These are phyloP conservation scores for Monosporascus cannonballus DNA, from an alignment of 2,329 filamentous ascomycete species.

Conservation along the genomic window DNA sequence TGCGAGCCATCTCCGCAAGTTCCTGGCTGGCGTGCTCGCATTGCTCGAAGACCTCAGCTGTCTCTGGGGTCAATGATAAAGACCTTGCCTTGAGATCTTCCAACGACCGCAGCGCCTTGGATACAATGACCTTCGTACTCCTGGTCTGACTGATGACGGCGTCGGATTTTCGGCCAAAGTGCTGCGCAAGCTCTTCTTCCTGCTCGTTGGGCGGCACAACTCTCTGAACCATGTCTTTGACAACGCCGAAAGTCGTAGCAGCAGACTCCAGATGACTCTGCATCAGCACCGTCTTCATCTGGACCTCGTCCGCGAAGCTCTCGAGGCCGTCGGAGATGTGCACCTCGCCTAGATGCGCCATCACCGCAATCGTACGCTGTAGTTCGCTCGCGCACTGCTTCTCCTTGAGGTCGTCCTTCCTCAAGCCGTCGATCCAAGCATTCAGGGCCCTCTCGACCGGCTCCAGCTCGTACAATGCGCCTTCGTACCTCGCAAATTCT, in stretches of 20 bases:
- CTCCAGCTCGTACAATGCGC: constrained; percentile 79
- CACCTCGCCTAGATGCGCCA: constrained; percentile 79
- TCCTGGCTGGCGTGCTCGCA: constrained; percentile 60
- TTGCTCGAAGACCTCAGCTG: constrained; percentile 61
- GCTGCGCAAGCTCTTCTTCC: constrained; percentile 60
- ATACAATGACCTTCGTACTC: constrained; percentile 75
- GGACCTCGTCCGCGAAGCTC: constrained; percentile 70
- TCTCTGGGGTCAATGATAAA: constrained; percentile 64
- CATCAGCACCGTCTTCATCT: constrained; percentile 70
- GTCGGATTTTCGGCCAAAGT: constrained; percentile 67
- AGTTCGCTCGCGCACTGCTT: constrained; percentile 76
- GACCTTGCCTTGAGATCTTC: constrained; percentile 73
- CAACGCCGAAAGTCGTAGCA: constrained; percentile 34
- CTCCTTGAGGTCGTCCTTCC: constrained; percentile 80
- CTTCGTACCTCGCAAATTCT: constrained; percentile 72
- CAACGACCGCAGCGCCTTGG: constrained; percentile 70
- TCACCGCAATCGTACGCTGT: constrained; percentile 75
- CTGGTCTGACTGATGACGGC: constrained; percentile 67
- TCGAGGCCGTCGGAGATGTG: constrained; percentile 66
- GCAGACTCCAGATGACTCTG: constrained; percentile 79
- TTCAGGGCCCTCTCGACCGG: constrained; percentile 88
- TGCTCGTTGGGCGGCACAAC: constrained; percentile 51
- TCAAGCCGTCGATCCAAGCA: constrained; percentile 77
- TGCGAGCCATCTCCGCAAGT: constrained; percentile 59
- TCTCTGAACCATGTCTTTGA: constrained; percentile 61